These are phyloP conservation scores for Suhomyces xylopsoci DNA, from an alignment of 805 yeast genomes.

Conservation along the genomic window DNA sequence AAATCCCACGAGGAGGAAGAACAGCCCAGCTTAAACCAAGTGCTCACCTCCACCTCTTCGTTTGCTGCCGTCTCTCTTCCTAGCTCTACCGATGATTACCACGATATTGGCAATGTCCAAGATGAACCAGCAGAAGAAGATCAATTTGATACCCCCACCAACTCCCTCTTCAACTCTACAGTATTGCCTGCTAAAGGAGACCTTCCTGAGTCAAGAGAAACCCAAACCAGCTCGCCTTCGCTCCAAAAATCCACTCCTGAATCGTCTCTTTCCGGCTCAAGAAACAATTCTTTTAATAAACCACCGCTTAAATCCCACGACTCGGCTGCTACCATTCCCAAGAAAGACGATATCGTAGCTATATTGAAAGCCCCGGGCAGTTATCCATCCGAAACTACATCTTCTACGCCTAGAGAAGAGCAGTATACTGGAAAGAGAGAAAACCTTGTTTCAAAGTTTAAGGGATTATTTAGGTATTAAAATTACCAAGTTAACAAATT, in stretches of 20 bases:
- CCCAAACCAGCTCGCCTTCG: constrained; percentile 2
- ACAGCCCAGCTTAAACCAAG: constrained; percentile 16
- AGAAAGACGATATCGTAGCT: constrained; percentile 7
- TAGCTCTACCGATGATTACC: constrained; percentile 17
- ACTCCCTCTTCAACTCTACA: constrained; percentile 15
- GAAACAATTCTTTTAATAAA: constrained; percentile 8
- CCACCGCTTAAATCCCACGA: constrained; percentile 5
- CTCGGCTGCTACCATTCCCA: constrained; percentile 5
- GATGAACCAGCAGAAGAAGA: constrained; percentile 8
- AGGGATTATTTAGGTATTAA: constrained; percentile 30
- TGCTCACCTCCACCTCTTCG: constrained; percentile 30
- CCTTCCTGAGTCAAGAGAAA: background rate
- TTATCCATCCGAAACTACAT: constrained; percentile 9
- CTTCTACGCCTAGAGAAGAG: background rate
- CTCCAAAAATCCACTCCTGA: background rate
- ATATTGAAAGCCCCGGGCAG: constrained; percentile 20
- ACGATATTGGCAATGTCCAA: constrained; percentile 12
- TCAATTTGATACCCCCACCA: constrained; percentile 23
- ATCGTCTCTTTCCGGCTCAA: constrained; percentile 1
- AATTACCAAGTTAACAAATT: too few relatives aligned
- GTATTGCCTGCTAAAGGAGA: constrained; percentile 6
- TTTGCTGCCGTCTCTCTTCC: constrained; percentile 38
- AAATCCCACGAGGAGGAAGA: background rate
- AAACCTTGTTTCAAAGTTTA: constrained; percentile 28
- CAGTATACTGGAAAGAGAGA: constrained; percentile 17